Conservation (phyloP, 805 yeast genomes). For the Clavispora carvajalis region DNA sequence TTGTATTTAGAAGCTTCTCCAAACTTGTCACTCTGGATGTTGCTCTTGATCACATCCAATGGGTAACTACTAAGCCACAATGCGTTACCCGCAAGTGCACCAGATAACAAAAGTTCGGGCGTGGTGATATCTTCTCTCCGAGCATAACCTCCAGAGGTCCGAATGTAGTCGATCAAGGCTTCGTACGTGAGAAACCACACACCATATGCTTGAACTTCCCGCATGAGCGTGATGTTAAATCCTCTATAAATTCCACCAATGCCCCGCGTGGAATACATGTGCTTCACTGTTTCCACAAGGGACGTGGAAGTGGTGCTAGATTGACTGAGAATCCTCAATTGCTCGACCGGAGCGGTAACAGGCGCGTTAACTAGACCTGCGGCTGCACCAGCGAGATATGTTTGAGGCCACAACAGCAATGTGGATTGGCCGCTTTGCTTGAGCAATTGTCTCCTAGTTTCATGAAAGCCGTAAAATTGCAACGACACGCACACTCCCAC, state of each 20-base stretch:
- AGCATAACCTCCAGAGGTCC: conserved; percentile 27
- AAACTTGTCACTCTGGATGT: conserved; percentile 50
- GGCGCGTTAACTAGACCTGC: conserved; percentile 67
- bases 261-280: conserved; percentile 42
- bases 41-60: conserved; percentile 45
- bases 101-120: conserved; percentile 49
- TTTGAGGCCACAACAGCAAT: conserved; percentile 50
- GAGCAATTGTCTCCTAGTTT: conserved; percentile 54
- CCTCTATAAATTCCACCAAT: conserved; percentile 54
- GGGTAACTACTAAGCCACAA: conserved; percentile 57
- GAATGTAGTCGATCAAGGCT: conserved; percentile 40
- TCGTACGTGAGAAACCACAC: conserved; percentile 70
- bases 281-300: conserved; percentile 32
- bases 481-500: conserved; percentile 57
- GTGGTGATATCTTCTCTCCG: conserved; percentile 48
- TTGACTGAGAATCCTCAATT: conserved; percentile 57
- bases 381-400: conserved; percentile 56
- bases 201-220: conserved; percentile 72
- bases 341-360: conserved; percentile 62
- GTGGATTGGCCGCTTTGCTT: conserved; percentile 20
- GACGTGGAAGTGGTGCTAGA: conserved; percentile 32
- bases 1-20: conserved; percentile 39
- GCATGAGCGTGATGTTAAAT: conserved; percentile 43
- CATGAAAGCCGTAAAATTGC: conserved; percentile 69
- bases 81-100: conserved; percentile 66